These are phyloP conservation scores for Lasiodiplodia sp. DNA, from an alignment of 2,329 filamentous ascomycete species.

Conservation along the genomic window DNA sequence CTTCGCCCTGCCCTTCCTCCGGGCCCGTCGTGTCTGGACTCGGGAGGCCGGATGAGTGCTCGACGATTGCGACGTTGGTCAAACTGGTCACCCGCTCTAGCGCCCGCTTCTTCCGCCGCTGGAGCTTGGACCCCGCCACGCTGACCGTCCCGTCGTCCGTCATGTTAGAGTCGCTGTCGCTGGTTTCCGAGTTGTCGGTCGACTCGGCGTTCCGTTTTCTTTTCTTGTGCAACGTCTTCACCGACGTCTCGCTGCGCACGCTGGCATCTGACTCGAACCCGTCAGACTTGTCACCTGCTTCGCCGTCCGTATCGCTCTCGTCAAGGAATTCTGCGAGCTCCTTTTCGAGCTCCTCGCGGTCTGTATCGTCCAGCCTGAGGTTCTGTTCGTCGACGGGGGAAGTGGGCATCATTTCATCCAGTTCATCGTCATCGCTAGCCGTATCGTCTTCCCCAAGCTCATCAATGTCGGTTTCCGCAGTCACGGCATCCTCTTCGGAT, in stretches of 20 bases:
- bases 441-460: slow-evolving; percentile 40
- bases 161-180: slow-evolving; percentile 49
- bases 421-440: slow-evolving; percentile 42
- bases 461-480: slow-evolving; percentile 38
- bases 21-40: slow-evolving; percentile 49
- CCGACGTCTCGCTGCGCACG: slow-evolving; percentile 41
- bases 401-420: slow-evolving; percentile 27
- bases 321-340: slow-evolving; percentile 77
- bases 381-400: slow-evolving; percentile 24
- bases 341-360: slow-evolving; percentile 55
- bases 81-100: slow-evolving; percentile 56
- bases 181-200: slow-evolving; percentile 46
- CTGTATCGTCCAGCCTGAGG: slow-evolving; percentile 51
- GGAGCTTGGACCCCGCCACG: slow-evolving; percentile 49
- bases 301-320: slow-evolving; percentile 51
- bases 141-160: slow-evolving; percentile 32
- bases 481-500: slow-evolving; percentile 54
- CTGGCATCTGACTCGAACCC: slow-evolving; percentile 46
- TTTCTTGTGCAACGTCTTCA: slow-evolving; percentile 45
- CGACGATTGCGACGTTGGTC: slow-evolving; percentile 50
- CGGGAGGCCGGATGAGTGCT: slow-evolving; percentile 50
- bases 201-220: slow-evolving; percentile 45
- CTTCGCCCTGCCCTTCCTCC: slow-evolving; percentile 51
- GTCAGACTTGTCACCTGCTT: slow-evolving; percentile 40
- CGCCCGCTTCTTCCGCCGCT: slow-evolving; percentile 57